phyloP scores from a whole-genome alignment of 768 basidiomycete species.

The Boletus bicolor region DNA sequence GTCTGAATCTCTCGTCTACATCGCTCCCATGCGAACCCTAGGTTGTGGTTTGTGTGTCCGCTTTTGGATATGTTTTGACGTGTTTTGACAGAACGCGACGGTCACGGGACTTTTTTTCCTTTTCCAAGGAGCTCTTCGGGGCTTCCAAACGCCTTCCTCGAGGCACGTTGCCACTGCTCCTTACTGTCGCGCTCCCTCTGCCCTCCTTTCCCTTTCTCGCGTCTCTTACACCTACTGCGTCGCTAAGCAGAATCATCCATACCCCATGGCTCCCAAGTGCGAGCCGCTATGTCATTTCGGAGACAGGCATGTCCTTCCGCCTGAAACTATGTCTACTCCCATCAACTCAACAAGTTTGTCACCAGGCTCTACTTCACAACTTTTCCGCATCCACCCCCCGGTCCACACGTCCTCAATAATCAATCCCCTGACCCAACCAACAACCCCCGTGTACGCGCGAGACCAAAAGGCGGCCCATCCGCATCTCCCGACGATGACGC shows the following conservation, averaged over 20 bases:
- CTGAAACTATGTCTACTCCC: slow-evolving; percentile 4
- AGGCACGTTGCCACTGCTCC: slow-evolving; percentile 29
- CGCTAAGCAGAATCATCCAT: background rate
- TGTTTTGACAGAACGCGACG: slow-evolving; percentile 33
- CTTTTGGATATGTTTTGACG: slow-evolving; percentile 19
- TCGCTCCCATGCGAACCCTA: slow-evolving; percentile 15
- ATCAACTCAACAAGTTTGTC: background rate
- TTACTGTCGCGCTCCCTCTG: slow-evolving; percentile 22
- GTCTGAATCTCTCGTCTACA: background rate
- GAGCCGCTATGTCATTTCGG: slow-evolving; percentile 78
- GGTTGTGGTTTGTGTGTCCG: slow-evolving; percentile 13
- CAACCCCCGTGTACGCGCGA: slow-evolving; percentile 61
- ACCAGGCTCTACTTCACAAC: slow-evolving; percentile 83
- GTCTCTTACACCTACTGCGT: slow-evolving; percentile 7
- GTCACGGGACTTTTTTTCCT: slow-evolving; percentile 35
- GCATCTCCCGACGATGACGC: slow-evolving; percentile 71
- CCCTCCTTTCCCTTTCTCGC: slow-evolving; percentile 4
- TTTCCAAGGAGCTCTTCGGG: slow-evolving; percentile 27
- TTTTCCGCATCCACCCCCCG: slow-evolving; percentile 75
- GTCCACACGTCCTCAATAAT: slow-evolving; percentile 61
- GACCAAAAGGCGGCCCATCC: slow-evolving; percentile 55
- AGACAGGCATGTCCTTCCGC: slow-evolving; percentile 54
- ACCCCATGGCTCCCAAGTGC: slow-evolving; percentile 45
- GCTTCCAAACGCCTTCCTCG: slow-evolving; percentile 27
- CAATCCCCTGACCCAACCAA: slow-evolving; percentile 48